Conservation (phyloP, 1,284 basidiomycete genomes). For the Mycosarcoma maydis region DNA sequence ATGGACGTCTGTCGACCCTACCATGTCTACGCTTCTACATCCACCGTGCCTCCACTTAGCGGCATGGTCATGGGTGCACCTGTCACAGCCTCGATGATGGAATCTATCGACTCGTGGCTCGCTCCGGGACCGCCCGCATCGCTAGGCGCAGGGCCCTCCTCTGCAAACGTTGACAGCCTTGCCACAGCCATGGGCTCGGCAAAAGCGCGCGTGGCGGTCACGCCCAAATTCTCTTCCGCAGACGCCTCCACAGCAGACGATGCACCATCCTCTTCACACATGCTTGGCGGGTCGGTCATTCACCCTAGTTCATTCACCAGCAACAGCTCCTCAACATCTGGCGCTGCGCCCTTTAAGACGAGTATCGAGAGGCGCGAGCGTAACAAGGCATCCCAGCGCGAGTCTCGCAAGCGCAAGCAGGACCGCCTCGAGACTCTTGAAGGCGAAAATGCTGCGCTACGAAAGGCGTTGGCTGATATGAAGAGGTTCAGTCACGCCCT, state of each 20-base stretch:
- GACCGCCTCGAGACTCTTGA: conserved; percentile 45
- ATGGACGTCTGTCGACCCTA: not conserved
- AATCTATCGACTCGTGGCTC: conserved; percentile 38
- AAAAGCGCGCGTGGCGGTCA: not conserved
- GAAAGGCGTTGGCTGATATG: conserved; percentile 44
- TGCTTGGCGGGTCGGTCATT: conserved; percentile 2
- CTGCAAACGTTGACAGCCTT: not conserved
- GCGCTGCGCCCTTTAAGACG: conserved; percentile 36
- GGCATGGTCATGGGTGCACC: conserved; percentile 25
- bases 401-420: conserved; percentile 50
- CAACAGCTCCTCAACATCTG: not conserved
- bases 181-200: not conserved
- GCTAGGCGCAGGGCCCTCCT: not conserved
- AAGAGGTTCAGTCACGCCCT: conserved; percentile 40
- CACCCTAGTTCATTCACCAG: conserved; percentile 20
- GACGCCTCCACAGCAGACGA: conserved; percentile 2
- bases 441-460: conserved; percentile 40
- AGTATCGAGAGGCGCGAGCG: conserved; percentile 44
- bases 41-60: conserved; percentile 12
- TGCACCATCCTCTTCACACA: conserved; percentile 7
- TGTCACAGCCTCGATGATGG: conserved; percentile 17
- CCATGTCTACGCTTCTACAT: conserved; percentile 2
- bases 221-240: conserved; percentile 15
- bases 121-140: conserved; percentile 19
- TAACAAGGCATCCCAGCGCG: conserved; percentile 49